Conservation (phyloP, 2,329 filamentous ascomycete genomes). For the Alternaria incomplexa region DNA sequence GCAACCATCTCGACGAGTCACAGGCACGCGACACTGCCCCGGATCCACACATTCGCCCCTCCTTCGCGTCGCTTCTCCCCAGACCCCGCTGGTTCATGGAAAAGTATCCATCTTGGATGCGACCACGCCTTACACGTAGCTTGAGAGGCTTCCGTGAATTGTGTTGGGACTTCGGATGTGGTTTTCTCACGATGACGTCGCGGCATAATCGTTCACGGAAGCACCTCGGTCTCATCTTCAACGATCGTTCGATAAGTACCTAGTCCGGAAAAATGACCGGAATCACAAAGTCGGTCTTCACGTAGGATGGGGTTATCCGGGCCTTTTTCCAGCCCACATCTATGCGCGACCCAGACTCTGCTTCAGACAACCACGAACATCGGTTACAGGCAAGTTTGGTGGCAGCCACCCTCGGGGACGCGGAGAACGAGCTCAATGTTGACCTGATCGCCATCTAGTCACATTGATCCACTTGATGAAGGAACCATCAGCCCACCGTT, state of each 20-base stretch:
- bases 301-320: neutral
- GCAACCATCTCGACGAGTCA: constrained; percentile 26
- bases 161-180: neutral
- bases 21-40: constrained; percentile 24
- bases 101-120: neutral
- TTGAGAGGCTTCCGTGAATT: neutral
- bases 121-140: neutral
- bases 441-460: neutral
- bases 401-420: neutral
- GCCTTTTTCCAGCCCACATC: neutral
- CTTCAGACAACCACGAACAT: neutral
- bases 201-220: neutral
- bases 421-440: neutral
- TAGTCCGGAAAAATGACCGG: neutral
- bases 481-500: neutral
- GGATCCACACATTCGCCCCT: constrained; percentile 10
- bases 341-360: neutral
- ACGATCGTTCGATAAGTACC: neutral
- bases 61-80: neutral
- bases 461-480: neutral
- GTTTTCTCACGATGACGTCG: neutral
- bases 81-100: neutral
- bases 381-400: neutral
- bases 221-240: neutral
- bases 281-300: neutral